Percentiles rank a stretch among this genome's conserved stretches.
These are phyloP conservation scores for Dissophora ornata DNA, from an alignment of 192 early-diverging fungal genomes.

Conservation along the genomic window DNA sequence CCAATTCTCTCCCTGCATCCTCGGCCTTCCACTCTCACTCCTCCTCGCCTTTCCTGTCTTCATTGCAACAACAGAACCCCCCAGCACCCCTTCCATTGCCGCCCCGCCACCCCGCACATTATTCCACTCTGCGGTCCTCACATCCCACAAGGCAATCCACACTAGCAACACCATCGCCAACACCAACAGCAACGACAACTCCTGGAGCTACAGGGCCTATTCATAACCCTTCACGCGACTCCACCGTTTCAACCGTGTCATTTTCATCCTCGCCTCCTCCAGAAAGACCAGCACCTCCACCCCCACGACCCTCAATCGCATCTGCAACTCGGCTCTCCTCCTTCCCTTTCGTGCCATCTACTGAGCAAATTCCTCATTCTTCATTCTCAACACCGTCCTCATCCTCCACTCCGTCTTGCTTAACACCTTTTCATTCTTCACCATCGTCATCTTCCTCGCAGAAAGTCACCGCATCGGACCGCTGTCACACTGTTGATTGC, in stretches of 20 bases:
- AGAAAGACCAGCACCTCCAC: conserved; percentile 29
- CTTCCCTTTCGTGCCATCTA: background rate
- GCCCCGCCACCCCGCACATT: too few species aligned
- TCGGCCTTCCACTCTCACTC: background rate
- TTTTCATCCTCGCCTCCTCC: conserved; percentile 32
- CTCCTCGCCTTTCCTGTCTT: background rate
- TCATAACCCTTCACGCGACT: background rate
- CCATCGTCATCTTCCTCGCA: background rate
- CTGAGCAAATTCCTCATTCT: background rate
- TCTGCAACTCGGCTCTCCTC: background rate
- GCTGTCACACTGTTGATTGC: background rate
- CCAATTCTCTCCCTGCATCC: conserved; percentile 4
- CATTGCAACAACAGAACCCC: background rate
- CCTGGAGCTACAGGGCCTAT: background rate
- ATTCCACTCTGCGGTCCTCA: too few species aligned
- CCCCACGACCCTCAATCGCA: conserved; percentile 10
- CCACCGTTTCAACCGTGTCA: conserved; percentile 6
- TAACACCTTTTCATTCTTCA: conserved; percentile 5
- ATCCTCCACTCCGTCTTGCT: background rate
- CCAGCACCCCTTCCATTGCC: too few species aligned
- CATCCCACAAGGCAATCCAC: background rate
- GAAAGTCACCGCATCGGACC: background rate
- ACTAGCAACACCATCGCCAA: background rate
- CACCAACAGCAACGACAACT: background rate
- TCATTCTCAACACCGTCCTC: conserved; percentile 1